Evolutionary conservation across 768 basidiomycete genomes (phyloP).

Genomic region (Cystofilobasidium capitatum): DNA sequence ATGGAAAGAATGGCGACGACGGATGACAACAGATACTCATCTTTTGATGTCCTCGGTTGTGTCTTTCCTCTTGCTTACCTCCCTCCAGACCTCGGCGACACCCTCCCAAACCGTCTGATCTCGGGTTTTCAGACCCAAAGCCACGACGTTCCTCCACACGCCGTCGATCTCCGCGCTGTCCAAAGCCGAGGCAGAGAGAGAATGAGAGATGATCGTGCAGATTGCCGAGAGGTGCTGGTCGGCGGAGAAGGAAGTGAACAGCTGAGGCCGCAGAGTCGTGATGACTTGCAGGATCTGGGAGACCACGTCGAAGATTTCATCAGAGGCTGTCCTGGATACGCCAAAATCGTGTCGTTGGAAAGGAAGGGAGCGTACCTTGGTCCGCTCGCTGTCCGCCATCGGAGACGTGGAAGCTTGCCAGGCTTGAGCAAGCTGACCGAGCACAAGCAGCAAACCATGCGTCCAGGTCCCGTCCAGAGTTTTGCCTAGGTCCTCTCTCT

Average conservation of each 20-base stretch:
- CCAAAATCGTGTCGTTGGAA: too few species aligned
- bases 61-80: constrained; percentile 60
- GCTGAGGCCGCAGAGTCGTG: constrained; percentile 49
- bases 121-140: constrained; percentile 62
- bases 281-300: constrained; percentile 59
- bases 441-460: constrained; percentile 68
- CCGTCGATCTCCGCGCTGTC: neutral
- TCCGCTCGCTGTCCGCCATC: constrained; percentile 39
- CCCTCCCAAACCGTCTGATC: constrained; percentile 59
- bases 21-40: constrained; percentile 48
- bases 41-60: constrained; percentile 56
- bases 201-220: constrained; percentile 55
- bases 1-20: neutral
- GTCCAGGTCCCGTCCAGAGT: constrained; percentile 61
- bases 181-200: constrained; percentile 43
- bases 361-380: constrained; percentile 29
- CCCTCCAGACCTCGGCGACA: constrained; percentile 59
- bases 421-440: constrained; percentile 63
- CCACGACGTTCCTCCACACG: constrained; percentile 47
- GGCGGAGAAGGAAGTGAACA: constrained; percentile 57
- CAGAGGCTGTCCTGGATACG: neutral
- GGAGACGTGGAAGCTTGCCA: constrained; percentile 41
- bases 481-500: constrained; percentile 43
- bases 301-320: neutral
- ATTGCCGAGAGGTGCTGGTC: constrained; percentile 62